These are phyloP conservation scores for Myriosclerotinia scirpicola DNA, from an alignment of 2,329 filamentous ascomycete genomes.

Conservation along the genomic window DNA sequence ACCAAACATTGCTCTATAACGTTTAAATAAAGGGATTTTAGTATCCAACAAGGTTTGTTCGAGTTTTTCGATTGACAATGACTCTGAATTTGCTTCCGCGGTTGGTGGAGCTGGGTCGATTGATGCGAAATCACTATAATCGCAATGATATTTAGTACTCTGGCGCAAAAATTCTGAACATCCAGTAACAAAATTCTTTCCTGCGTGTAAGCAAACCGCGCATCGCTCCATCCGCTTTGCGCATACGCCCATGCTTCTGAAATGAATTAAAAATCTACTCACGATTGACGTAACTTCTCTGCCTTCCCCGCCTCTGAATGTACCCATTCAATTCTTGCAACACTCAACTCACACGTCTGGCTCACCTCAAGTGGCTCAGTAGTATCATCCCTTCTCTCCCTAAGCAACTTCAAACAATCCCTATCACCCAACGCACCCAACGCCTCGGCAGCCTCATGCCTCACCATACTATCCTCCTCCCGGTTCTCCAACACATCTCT, in stretches of 20 bases:
- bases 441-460: conserved; percentile 95
- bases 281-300: conserved; percentile 84
- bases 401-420: conserved; percentile 71
- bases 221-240: not conserved
- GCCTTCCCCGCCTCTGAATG: conserved; percentile 67
- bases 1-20: conserved; percentile 98
- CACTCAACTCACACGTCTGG: conserved; percentile 96
- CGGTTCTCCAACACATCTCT: conserved; percentile 72
- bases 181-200: not conserved
- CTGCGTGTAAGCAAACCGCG: not conserved
- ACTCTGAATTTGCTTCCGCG: conserved; percentile 69
- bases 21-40: conserved; percentile 76
- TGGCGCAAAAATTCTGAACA: not conserved
- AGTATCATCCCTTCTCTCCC: conserved; percentile 69
- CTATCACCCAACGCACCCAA: conserved; percentile 81
- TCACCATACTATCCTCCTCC: conserved; percentile 89
- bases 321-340: conserved; percentile 93
- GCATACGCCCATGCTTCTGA: not conserved
- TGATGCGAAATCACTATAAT: conserved; percentile 83
- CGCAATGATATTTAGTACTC: conserved; percentile 30
- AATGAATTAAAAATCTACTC: conserved; percentile 36
- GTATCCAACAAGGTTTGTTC: conserved; percentile 78
- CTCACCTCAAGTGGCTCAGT: conserved; percentile 78
- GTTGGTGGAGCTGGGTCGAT: conserved; percentile 93
- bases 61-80: conserved; percentile 70